Evolutionary conservation across 2,329 filamentous ascomycete genomes (phyloP), one percentile per base, ranked within the genome.

Genomic region (Arthrocladium fulminans): DNA sequence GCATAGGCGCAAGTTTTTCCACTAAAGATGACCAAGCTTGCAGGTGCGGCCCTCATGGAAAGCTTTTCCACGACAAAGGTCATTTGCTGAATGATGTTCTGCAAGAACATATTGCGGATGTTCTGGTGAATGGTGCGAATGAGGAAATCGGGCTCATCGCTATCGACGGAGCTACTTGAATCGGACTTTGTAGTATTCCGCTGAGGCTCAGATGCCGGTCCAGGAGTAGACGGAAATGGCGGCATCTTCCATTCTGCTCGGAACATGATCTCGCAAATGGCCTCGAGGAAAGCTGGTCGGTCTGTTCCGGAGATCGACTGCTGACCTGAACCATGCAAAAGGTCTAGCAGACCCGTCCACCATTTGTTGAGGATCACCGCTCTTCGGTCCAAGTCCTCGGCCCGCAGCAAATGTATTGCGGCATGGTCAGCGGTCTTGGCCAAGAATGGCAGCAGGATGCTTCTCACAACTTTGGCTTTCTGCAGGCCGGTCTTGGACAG

Each of bases 1-100:
- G 87, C 88, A 65, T 94, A 95, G 1, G 89, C 88, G 60, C 86
- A 90, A 3, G 88, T 86, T 66, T 92, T 94, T 51, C 87, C 89
- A 47, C 86, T 88, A 63, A 95, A 95, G 24, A 84, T 84, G 50
- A 95, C 86, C 50, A 88, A 65, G 57, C 80, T 84, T 34, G 79
- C 78, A 32, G 80, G 77, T 8, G 80, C 79, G 59, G 88, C 84
- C 42, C 86, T 79, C 59, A 86, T 72, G 13, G 86, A 88, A 81
- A 95, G 84, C 62, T 88, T 90, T 47, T 92, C 86, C 5, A 94
- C 83, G n/a, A 88, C 84, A 54, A 92, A 84, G 1, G 79, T 75
- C 80, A 95, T 85, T 60, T 95, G 89, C 32, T 83, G 80, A 35
- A 88, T 75, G 25, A 96, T 69, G 56, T 92, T 94, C 55, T 86